phyloP scores from a whole-genome alignment of 495 filamentous ascomycete genomes.

The Neurospora sp. region DNA sequence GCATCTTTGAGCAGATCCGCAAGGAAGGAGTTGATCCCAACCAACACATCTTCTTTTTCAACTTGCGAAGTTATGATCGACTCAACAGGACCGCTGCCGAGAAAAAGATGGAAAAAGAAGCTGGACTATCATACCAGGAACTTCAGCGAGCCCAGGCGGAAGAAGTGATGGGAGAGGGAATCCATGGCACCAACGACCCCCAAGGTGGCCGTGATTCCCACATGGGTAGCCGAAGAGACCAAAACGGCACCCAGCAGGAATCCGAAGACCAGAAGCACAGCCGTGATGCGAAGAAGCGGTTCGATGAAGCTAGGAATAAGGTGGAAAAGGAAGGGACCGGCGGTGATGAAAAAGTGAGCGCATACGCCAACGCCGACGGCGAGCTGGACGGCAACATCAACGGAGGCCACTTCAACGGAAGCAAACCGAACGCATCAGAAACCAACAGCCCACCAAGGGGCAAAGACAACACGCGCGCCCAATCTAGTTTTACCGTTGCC shows the following conservation, averaged over 20 bases:
- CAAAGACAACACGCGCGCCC: not conserved
- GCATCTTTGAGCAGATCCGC: conserved; percentile 70
- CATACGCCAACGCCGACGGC: conserved; percentile 5
- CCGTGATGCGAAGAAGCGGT: conserved; percentile 20
- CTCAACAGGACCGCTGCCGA: conserved; percentile 69
- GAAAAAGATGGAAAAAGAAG: conserved; percentile 59
- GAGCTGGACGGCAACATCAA: conserved; percentile 42
- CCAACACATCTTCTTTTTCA: conserved; percentile 84
- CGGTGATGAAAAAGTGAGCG: not conserved
- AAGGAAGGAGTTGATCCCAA: conserved; percentile 71
- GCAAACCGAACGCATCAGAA: conserved; percentile 10
- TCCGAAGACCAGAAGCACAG: conserved; percentile 7
- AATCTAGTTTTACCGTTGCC: conserved; percentile 52
- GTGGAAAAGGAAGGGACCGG: not conserved
- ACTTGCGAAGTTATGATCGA: conserved; percentile 80
- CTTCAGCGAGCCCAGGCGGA: conserved; percentile 78
- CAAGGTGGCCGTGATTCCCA: conserved; percentile 28
- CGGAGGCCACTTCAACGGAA: conserved; percentile 39
- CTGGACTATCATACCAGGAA: conserved; percentile 73
- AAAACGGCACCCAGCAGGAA: conserved; percentile 16
- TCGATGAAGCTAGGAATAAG: not conserved
- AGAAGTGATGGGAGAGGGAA: conserved; percentile 69
- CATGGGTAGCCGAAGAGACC: conserved; percentile 29
- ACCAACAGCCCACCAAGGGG: conserved; percentile 18
- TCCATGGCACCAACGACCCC: conserved; percentile 47